phyloP scores from a whole-genome alignment of 306 rosid species.

The Psophocarpus tetragonolobus region DNA sequence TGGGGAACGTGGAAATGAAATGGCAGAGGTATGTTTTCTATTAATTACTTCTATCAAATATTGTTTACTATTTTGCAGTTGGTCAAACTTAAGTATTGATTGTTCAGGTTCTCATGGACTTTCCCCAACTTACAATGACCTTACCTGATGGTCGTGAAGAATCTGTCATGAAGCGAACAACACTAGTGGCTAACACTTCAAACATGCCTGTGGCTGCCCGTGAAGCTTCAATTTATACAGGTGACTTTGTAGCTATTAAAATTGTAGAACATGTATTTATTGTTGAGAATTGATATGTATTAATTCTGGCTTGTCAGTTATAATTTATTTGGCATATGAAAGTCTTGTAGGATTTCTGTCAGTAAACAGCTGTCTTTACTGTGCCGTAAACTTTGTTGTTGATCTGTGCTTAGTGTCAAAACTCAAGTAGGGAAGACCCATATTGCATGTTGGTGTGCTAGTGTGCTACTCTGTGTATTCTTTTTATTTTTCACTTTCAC shows the following conservation, averaged over 20 bases:
- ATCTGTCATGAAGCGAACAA: slow-evolving; percentile 99
- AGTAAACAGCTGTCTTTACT: no score
- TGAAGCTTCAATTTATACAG: slow-evolving; percentile 99
- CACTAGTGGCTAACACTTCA: slow-evolving; percentile 98
- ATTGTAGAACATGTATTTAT: no score
- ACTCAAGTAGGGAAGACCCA: no score
- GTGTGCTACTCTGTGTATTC: no score
- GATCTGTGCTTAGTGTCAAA: no score
- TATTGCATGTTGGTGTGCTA: no score
- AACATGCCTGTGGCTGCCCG: slow-evolving; percentile 99
- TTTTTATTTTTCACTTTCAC: neutral
- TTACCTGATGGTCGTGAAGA: slow-evolving; percentile 99
- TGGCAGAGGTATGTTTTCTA: slow-evolving; percentile 77
- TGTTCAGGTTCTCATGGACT: slow-evolving; percentile 95
- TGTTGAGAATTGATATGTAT: no score
- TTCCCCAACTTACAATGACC: slow-evolving; percentile 99
- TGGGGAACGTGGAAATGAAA: slow-evolving; percentile 99
- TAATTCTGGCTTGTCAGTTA: no score
- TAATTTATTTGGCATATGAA: no score
- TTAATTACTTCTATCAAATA: neutral
- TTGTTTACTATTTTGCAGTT: neutral
- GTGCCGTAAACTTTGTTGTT: no score
- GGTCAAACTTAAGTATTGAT: slow-evolving; percentile 26
- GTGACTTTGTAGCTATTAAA: no score
- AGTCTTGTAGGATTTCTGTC: no score